Evolutionary conservation across 495 filamentous ascomycete species (phyloP).

Genomic region (Amorphotheca resinae): DNA sequence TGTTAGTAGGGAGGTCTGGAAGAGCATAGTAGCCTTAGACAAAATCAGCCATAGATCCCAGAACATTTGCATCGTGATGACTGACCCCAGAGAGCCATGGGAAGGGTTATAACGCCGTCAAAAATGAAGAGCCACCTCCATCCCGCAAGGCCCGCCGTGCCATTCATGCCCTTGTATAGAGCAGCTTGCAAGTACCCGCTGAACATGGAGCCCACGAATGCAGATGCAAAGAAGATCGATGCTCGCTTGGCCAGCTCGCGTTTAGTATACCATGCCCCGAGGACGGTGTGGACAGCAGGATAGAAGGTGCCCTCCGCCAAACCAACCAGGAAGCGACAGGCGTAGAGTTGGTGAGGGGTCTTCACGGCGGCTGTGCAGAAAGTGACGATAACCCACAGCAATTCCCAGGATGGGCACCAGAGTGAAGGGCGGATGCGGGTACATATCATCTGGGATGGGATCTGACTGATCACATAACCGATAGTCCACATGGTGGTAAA

Average conservation of each 20-base stretch:
- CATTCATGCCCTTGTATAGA: slow-evolving; percentile 33
- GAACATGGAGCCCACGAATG: slow-evolving; percentile 29
- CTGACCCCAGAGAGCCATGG: slow-evolving; percentile 14
- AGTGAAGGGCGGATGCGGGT: slow-evolving; percentile 42
- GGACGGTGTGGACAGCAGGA: slow-evolving; percentile 35
- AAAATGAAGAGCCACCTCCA: slow-evolving; percentile 35
- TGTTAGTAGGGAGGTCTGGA: slow-evolving; percentile 21
- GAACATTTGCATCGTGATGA: slow-evolving; percentile 20
- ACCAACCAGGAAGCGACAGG: slow-evolving; percentile 45
- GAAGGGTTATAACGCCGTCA: slow-evolving; percentile 25
- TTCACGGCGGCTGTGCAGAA: slow-evolving; percentile 35
- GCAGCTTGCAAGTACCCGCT: slow-evolving; percentile 40
- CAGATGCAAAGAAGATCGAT: slow-evolving; percentile 22
- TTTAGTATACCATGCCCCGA: slow-evolving; percentile 35
- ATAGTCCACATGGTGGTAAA: slow-evolving; percentile 47
- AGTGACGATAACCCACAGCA: slow-evolving; percentile 41
- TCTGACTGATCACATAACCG: slow-evolving; percentile 51
- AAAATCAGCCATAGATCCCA: slow-evolving; percentile 7
- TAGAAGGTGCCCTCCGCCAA: slow-evolving; percentile 34
- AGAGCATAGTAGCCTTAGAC: slow-evolving; percentile 16
- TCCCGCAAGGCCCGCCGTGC: slow-evolving; percentile 32
- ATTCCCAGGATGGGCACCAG: slow-evolving; percentile 44
- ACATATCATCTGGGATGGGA: slow-evolving; percentile 47
- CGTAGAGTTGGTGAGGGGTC: slow-evolving; percentile 38
- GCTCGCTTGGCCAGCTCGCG: slow-evolving; percentile 24